Conservation (phyloP, 129 eudicot species). For the Erigeron canadensis region DNA sequence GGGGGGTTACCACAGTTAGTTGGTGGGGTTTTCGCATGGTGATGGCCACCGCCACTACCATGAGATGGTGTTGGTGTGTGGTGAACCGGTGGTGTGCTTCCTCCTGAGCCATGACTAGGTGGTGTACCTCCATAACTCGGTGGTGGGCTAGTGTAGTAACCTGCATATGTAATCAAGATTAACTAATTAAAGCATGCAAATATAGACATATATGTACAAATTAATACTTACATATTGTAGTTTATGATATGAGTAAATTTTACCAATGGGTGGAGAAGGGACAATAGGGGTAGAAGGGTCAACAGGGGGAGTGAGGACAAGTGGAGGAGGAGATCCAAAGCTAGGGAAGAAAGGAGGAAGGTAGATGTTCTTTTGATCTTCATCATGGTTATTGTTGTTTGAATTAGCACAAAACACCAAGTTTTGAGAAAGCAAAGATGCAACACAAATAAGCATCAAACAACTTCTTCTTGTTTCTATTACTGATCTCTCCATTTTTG, state of each 20-base stretch:
- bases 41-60: conserved; percentile 28
- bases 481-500: conserved; percentile 31
- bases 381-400: no score
- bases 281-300: conserved; percentile 18
- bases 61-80: conserved; percentile 28
- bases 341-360: conserved; percentile 43
- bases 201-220: no score
- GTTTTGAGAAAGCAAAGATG: conserved; percentile 47
- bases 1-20: conserved; percentile 76
- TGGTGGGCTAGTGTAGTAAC: conserved; percentile 33
- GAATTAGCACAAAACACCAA: conserved; percentile 35
- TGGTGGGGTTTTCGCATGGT: conserved; percentile 43
- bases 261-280: conserved; percentile 26
- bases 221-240: no score
- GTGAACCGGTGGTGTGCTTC: conserved; percentile 35
- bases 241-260: no score
- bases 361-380: conserved; percentile 58
- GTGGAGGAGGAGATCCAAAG: conserved; percentile 35
- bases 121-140: conserved; percentile 28
- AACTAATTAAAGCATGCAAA: no score
- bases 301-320: conserved; percentile 19
- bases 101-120: conserved; percentile 35
- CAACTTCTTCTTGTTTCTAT: conserved; percentile 33
- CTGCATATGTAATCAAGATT: conserved; percentile 11
- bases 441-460: conserved; percentile 40